Evolutionary conservation across 1,284 basidiomycete species (phyloP).

Genomic region (Fistulina hepatica): DNA sequence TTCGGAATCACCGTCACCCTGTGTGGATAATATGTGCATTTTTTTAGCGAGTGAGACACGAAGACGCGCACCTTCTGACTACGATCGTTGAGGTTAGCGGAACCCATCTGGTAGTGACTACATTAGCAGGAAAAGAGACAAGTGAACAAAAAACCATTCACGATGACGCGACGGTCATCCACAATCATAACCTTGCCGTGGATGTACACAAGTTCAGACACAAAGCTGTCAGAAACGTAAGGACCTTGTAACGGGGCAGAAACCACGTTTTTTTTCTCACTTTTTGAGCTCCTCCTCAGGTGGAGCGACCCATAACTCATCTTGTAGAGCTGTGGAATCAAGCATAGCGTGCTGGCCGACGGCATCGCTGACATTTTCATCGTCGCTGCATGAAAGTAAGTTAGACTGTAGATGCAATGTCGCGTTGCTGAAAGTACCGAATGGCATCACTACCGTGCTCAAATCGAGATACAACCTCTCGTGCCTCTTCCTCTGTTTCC

Average conservation of each 20-base stretch:
- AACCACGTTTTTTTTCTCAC: too few species aligned
- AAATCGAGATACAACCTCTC: slow-evolving; percentile 53
- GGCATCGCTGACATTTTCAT: slow-evolving; percentile 56
- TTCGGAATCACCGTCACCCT: slow-evolving; percentile 89
- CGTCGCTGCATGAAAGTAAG: too few species aligned
- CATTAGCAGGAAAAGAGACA: slow-evolving; percentile 1
- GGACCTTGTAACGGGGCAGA: slow-evolving; percentile 6
- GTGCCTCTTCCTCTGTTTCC: slow-evolving; percentile 51
- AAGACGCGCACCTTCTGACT: slow-evolving; percentile 47
- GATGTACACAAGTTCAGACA: slow-evolving; percentile 75
- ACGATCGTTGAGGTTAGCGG: slow-evolving; percentile 84
- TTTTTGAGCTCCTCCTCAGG: slow-evolving; percentile 74
- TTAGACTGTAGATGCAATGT: too few species aligned
- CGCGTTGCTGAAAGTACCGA: too few species aligned
- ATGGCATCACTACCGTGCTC: slow-evolving; percentile 47
- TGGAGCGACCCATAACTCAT: slow-evolving; percentile 77
- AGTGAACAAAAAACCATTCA: slow-evolving; percentile 27
- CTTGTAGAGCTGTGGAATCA: slow-evolving; percentile 44
- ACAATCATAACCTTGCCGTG: slow-evolving; percentile 88
- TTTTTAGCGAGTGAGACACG: not conserved
- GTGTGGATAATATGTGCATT: slow-evolving; percentile 3
- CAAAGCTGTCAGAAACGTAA: slow-evolving; percentile 37
- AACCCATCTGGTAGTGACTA: slow-evolving; percentile 59
- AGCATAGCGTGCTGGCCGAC: slow-evolving; percentile 71
- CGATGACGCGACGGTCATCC: slow-evolving; percentile 80